These are phyloP conservation scores for Piper betle DNA, from an alignment of 164 flowering plant species.

Conservation along the genomic window DNA sequence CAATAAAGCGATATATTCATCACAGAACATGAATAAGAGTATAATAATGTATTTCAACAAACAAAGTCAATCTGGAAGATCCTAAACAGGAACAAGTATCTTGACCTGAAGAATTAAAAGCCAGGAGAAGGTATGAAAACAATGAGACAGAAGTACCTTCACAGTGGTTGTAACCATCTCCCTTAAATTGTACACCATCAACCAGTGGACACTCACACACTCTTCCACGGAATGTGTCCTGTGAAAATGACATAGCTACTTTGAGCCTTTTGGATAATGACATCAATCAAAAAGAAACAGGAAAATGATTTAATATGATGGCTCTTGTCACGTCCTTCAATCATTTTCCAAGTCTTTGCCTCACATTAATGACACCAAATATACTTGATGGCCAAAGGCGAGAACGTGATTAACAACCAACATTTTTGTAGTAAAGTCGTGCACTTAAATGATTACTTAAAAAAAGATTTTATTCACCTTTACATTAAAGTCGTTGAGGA, in stretches of 20 bases:
- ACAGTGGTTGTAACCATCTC: constrained; percentile 89
- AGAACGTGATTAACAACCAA: no score
- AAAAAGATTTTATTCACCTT: background rate
- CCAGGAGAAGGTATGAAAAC: background rate
- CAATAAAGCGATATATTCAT: background rate
- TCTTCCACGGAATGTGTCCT: constrained; percentile 97
- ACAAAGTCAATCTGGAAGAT: background rate
- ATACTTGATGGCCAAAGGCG: no score
- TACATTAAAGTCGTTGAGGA: background rate
- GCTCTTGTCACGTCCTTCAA: background rate
- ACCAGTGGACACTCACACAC: constrained; percentile 90
- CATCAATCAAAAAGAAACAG: background rate
- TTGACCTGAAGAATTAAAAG: background rate
- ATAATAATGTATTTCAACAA: background rate
- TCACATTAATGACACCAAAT: no score
- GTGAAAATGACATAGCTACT: background rate
- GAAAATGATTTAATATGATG: background rate
- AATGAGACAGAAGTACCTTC: constrained; percentile 37
- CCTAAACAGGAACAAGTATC: background rate
- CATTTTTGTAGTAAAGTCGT: no score
- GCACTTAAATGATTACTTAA: no score
- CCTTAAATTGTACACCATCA: constrained; percentile 68
- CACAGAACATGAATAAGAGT: background rate
- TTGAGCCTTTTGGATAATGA: no score
- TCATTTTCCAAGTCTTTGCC: background rate